These are phyloP conservation scores for Microstegium vimineum DNA, from an alignment of 176 grass and related monocot genomes.

Conservation along the genomic window DNA sequence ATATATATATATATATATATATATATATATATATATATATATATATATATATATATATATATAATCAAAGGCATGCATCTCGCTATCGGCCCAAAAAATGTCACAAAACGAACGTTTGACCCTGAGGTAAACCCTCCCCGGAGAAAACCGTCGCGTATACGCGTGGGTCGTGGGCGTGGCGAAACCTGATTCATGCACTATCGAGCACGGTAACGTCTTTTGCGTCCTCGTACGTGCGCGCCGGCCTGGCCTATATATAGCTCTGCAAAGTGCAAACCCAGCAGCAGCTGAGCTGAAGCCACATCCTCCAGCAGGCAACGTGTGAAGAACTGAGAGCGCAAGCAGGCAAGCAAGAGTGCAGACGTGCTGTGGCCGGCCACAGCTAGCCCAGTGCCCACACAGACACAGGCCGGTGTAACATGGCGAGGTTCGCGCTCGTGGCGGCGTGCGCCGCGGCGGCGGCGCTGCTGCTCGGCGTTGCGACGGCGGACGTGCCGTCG, in stretches of 20 bases:
- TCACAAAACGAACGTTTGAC: neutral
- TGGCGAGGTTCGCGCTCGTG: neutral
- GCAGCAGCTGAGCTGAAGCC: neutral
- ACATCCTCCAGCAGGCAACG: neutral
- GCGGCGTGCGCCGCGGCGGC: neutral
- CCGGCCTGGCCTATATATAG: neutral
- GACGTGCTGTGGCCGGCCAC: too few relatives aligned
- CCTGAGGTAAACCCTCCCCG: neutral
- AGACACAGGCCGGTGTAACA: neutral
- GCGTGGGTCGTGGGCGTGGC: neutral
- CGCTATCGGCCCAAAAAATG: neutral
- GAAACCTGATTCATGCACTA: too few relatives aligned
- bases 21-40: too few relatives aligned
- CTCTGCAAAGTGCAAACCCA: neutral
- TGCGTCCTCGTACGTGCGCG: neutral
- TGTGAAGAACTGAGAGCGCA: neutral
- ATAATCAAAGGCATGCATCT: neutral
- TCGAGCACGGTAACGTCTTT: too few relatives aligned
- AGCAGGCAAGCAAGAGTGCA: too few relatives aligned
- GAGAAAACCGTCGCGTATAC: neutral
- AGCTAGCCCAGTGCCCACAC: too few relatives aligned
- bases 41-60: too few relatives aligned
- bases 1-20: too few relatives aligned
- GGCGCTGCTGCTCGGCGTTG: neutral
- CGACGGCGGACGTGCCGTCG: conserved; percentile 22